Evolutionary conservation across 176 grass and related monocot species (phyloP).

Genomic region (barley (Hordeum vulgare)): DNA sequence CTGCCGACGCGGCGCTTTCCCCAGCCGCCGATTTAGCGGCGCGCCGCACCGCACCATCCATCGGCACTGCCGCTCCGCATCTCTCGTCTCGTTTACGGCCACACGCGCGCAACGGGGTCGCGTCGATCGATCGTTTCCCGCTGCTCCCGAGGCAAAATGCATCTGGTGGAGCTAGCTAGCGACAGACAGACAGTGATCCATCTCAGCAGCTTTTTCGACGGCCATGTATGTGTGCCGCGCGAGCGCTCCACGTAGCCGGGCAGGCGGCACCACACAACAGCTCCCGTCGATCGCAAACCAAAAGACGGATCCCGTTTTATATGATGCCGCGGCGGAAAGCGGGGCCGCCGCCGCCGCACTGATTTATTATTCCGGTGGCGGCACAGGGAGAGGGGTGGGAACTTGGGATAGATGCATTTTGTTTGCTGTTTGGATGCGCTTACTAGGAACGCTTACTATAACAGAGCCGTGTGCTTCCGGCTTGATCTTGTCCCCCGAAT

Average conservation of each 20-base stretch:
- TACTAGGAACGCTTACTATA: not conserved
- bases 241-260: slow-evolving; percentile 14
- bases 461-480: slow-evolving; percentile 6
- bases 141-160: not conserved
- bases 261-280: not conserved
- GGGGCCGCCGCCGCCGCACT: no score
- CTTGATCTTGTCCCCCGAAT: slow-evolving; percentile 17
- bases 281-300: no score
- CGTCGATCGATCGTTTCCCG: not conserved
- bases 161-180: not conserved
- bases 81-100: not conserved
- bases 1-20: not conserved
- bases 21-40: not conserved
- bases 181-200: not conserved
- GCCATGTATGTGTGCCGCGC: not conserved
- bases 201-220: not conserved
- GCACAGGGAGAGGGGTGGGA: not conserved
- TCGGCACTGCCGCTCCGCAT: no score
- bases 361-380: no score
- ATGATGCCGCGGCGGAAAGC: no score
- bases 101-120: not conserved
- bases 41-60: no score
- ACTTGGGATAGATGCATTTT: not conserved
- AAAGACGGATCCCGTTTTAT: no score
- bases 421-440: not conserved